Evolutionary conservation across 768 basidiomycete genomes (phyloP), one percentile per base, ranked within the genome.

Genomic region (Sistotremastrum niveocremeum): DNA sequence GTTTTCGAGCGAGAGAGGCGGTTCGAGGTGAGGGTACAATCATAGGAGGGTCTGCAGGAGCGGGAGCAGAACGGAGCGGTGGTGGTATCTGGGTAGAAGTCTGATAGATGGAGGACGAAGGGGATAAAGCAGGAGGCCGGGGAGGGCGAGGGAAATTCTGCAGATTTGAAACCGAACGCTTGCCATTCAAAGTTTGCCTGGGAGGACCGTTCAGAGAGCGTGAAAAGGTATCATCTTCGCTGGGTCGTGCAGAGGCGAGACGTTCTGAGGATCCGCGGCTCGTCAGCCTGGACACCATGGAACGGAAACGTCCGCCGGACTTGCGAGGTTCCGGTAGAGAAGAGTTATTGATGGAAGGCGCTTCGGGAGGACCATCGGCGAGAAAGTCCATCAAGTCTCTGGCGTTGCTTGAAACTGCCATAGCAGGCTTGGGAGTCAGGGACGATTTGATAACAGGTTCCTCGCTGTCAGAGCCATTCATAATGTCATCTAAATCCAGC

Each of bases 271-370:
- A 62, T 35, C 55, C 56, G 36, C 55, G 56, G 12, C 57, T 58
- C 35, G 75, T 79, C 30, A 89, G 66, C 54, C 77, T 81, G 12
- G 85, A 87, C 54, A 91, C 83, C 79, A 91, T 87, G 51, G 79
- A 74, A 60, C 82, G 81, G 49, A 90, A 64, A 29, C 84, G 72
- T 41, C 76, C 39, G 7, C 76, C 46, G 69, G 58, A 45, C 52
- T 63, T 70, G 42, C 64, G 63, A 60, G 77, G 77, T 54, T 61
- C 65, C 48, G 41, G 66, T 58, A 8, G 65, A 56, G 41, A 51
- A 49, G 2, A 54, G 47, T n/a, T 46, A 41, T 10, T 20, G 54
- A 38, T 34, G 50, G 48, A 44, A 47, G 41, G 51, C 46, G 66
- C 63, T 45, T 71, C 69, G 10, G 73, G 72, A 2, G 76, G 74